These are phyloP conservation scores for Oldenlandia corymbosa DNA, from an alignment of 257 asterid genomes.

Conservation along the genomic window DNA sequence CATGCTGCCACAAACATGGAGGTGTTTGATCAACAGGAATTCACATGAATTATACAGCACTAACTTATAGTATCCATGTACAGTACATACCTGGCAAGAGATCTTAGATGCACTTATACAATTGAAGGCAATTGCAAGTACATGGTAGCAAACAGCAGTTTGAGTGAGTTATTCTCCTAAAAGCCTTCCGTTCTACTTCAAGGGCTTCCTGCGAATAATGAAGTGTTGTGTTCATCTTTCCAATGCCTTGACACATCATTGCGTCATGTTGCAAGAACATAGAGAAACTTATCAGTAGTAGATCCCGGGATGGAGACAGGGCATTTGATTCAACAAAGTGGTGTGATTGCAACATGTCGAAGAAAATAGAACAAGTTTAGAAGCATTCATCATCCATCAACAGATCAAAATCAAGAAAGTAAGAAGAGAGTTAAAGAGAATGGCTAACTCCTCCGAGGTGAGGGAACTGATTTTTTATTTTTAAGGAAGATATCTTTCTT, in stretches of 20 bases:
- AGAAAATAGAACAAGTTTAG: no score
- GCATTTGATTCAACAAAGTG: no score
- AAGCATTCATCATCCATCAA: no score
- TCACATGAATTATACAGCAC: conserved; percentile 1
- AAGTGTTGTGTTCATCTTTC: conserved; percentile 85
- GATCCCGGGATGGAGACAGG: conserved; percentile 83
- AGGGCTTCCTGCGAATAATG: conserved; percentile 90
- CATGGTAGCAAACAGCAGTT: conserved; percentile 99
- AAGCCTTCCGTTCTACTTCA: conserved; percentile 76
- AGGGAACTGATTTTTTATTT: no score
- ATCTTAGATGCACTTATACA: conserved; percentile 91
- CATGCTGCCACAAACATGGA: conserved; percentile 55
- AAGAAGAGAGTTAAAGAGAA: no score
- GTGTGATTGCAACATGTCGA: no score
- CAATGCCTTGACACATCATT: conserved; percentile 95
- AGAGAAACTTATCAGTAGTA: conserved; percentile 67
- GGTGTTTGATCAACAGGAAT: conserved; percentile 2
- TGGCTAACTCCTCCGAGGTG: no score
- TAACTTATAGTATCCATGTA: conserved; percentile 6
- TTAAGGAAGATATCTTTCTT: no score
- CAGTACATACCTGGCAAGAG: conserved; percentile 63
- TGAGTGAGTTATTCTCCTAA: conserved; percentile 91
- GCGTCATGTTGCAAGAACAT: conserved; percentile 98
- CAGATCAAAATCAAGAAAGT: no score
- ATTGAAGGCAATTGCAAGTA: conserved; percentile 85